Evolutionary conservation across 192 early-diverging fungal genomes (phyloP).

Genomic region (Entomortierella lignicola): DNA sequence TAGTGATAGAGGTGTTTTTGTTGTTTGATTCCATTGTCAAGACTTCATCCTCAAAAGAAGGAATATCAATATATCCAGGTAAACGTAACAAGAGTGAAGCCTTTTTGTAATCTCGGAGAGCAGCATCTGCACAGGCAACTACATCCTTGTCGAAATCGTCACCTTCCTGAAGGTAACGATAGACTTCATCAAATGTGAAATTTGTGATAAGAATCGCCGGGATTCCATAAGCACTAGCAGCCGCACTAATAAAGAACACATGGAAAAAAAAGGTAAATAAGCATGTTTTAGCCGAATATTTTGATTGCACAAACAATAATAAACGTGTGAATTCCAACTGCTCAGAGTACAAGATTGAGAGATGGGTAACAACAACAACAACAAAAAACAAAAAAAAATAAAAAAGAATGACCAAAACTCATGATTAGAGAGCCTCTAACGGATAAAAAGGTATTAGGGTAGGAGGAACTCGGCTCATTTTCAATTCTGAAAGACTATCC

Average conservation of each 20-base stretch:
- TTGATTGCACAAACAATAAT: too few relatives aligned
- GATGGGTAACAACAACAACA: too few relatives aligned
- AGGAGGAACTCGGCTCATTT: too few relatives aligned
- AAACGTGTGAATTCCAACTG: too few relatives aligned
- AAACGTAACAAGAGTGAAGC: slow-evolving; percentile 63
- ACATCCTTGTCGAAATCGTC: slow-evolving; percentile 60
- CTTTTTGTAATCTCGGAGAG: slow-evolving; percentile 62
- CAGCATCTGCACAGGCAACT: slow-evolving; percentile 48
- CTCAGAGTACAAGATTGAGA: too few relatives aligned
- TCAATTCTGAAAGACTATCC: too few relatives aligned
- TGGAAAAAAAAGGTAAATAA: background rate
- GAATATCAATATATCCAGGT: slow-evolving; percentile 69
- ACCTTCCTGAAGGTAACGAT: slow-evolving; percentile 62
- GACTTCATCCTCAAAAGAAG: slow-evolving; percentile 62
- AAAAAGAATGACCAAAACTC: too few relatives aligned
- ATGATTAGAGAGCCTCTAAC: too few relatives aligned
- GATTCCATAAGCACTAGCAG: slow-evolving; percentile 60
- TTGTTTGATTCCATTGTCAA: slow-evolving; percentile 18
- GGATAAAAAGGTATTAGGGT: too few relatives aligned
- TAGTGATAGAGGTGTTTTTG: too few relatives aligned
- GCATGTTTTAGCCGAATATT: too few relatives aligned
- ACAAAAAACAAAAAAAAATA: too few relatives aligned
- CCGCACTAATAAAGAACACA: slow-evolving; percentile 47
- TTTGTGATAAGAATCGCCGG: slow-evolving; percentile 68
- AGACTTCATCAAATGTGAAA: slow-evolving; percentile 74